phyloP scores from a whole-genome alignment of 2,329 filamentous ascomycete species.

The Volutella citrinella region DNA sequence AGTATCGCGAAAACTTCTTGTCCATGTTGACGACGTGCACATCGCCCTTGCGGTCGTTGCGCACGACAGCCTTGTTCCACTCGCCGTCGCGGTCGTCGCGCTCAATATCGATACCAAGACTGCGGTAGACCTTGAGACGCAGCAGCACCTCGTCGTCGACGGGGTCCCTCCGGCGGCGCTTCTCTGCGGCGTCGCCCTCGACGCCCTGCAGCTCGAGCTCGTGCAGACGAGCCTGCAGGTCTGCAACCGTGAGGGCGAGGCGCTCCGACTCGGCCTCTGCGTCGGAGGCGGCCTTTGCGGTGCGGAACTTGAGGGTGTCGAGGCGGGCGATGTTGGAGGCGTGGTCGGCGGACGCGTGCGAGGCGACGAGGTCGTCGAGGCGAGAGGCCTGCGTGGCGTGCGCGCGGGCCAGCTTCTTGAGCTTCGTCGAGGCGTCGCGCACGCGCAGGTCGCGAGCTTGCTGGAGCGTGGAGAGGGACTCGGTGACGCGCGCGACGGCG shows the following conservation, averaged over 20 bases:
- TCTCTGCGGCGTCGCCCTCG: slow-evolving; percentile 55
- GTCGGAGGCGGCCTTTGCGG: slow-evolving; percentile 87
- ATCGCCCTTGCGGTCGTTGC: slow-evolving; percentile 83
- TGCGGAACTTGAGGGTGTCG: slow-evolving; percentile 90
- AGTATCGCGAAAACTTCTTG: slow-evolving; percentile 84
- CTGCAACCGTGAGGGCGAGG: slow-evolving; percentile 73
- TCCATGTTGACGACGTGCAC: slow-evolving; percentile 95
- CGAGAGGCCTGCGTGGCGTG: slow-evolving; percentile 72
- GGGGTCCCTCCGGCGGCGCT: slow-evolving; percentile 34
- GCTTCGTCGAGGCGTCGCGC: slow-evolving; percentile 62
- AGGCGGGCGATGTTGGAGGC: slow-evolving; percentile 80
- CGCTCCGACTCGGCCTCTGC: slow-evolving; percentile 93
- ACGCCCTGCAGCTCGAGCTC: slow-evolving; percentile 85
- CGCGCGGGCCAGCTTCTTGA: slow-evolving; percentile 72
- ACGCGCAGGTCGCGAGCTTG: slow-evolving; percentile 78
- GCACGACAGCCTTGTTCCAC: slow-evolving; percentile 80
- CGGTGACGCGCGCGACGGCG: slow-evolving; percentile 77
- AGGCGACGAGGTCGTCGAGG: slow-evolving; percentile 70
- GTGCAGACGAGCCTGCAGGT: slow-evolving; percentile 70
- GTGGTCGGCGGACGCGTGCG: slow-evolving; percentile 77
- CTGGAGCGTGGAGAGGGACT: slow-evolving; percentile 79
- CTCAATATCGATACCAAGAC: slow-evolving; percentile 86
- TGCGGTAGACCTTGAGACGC: slow-evolving; percentile 86
- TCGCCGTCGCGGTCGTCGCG: slow-evolving; percentile 69
- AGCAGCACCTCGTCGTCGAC: slow-evolving; percentile 66